These are phyloP conservation scores for Liriodendron chinense DNA, from an alignment of 164 flowering plant genomes.

Conservation along the genomic window DNA sequence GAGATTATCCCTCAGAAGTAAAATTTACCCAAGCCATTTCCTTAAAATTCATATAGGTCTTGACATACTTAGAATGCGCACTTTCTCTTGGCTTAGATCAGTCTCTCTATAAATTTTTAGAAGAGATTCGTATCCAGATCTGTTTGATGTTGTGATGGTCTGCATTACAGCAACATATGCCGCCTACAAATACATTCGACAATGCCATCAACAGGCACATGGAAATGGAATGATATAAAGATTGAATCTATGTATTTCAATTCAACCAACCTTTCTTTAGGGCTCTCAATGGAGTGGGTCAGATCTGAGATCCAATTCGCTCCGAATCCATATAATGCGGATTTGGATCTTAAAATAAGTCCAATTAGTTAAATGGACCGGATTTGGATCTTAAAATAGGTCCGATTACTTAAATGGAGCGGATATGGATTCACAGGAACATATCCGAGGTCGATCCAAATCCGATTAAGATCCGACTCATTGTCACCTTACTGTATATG, in stretches of 20 bases:
- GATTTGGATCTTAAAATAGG: no score
- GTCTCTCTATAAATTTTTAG: conserved; percentile 75
- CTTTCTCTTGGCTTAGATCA: conserved; percentile 90
- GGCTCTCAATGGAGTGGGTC: no score
- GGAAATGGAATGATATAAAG: neutral
- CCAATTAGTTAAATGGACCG: no score
- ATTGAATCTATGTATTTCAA: neutral
- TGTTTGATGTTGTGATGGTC: conserved; percentile 53
- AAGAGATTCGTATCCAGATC: conserved; percentile 73
- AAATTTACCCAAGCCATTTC: neutral
- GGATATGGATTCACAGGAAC: no score
- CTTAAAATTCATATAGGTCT: conserved; percentile 10
- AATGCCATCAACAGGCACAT: neutral
- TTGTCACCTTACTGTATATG: no score
- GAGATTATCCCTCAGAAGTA: neutral
- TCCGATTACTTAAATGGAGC: no score
- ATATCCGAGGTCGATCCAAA: no score
- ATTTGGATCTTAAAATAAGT: no score
- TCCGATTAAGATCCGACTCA: no score
- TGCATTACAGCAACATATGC: conserved; percentile 84
- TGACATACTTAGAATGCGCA: conserved; percentile 59
- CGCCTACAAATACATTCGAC: conserved; percentile 35
- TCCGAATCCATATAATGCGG: no score
- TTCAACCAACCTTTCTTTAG: neutral
- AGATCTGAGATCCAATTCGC: no score